Evolutionary conservation across 768 basidiomycete genomes (phyloP), one percentile per base, ranked within the genome.

Genomic region (Amanita exitialis): DNA sequence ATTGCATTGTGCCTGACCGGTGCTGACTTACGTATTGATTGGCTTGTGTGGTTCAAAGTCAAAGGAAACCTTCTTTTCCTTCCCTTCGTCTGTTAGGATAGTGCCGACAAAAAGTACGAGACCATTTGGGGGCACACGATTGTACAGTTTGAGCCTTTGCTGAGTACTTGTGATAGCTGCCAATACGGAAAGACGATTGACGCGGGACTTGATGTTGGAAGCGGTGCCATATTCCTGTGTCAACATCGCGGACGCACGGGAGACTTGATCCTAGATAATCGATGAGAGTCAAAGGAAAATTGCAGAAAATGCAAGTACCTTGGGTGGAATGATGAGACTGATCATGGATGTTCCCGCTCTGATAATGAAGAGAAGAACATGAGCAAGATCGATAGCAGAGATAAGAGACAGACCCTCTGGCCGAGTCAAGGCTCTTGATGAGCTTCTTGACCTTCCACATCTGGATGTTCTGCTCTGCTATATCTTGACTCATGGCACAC

Each of bases 381-480:
- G 59, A 62, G 45, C 18, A 53, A 58, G 53, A 18, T 23, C 38
- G 13, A 37, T 16, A 30, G 28, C 12, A 36, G 48, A 38, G 32
- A 25, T 44, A 58, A 39, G 36, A 37, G 30, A 64, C 69, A 36
- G 47, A 87, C 86, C 92, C 92, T 77, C 91, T 81, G 53, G 96
- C 93, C 45, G 84, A 75, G 66, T 97, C 90, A 70, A 98, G 82
- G 70, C 90, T 93, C 79, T 92, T 93, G 75, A 99, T 92, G 72
- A 98, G 89, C 74, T 96, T 97, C 76, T 94, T 93, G 71, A 95
- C 86, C 73, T 96, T 93, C 94, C 90, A 88, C 83, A 93, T 89
- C 77, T 91, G 89, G 64, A 93, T 94, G 66, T 93, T 94, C 72
- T 92, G 89, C 73, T 94, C 91, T 65, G 90, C 90, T 57, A 69